Base-by-base conservation (phyloP, 495 filamentous ascomycete species). In the Penicillium paxilli region DNA sequence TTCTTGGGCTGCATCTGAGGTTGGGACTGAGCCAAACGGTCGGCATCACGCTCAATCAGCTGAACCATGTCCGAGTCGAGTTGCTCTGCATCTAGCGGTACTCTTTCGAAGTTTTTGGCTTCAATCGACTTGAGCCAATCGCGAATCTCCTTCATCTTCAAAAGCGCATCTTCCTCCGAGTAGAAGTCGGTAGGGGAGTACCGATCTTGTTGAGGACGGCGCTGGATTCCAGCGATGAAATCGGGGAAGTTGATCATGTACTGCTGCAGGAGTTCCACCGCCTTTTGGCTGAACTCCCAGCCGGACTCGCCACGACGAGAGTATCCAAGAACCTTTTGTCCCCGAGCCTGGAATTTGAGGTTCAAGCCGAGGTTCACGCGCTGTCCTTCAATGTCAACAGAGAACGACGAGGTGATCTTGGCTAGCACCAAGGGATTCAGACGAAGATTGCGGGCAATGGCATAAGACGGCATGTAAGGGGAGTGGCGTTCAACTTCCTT, bases 221-320 rank as follows among this genome's bases (percentile, higher is more conserved):
- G 78, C 63, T 90, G 85, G 52, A 99, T 88, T 2, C 84, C 88
- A 10, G 88, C 88, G 63, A 98, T 91, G 70, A 99, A 97, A 33
- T 96, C 90, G 0, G 95, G 95, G 70, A 99, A 99, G 24, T 80
- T 87, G 47, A 84, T 84, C 88, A 97, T 97, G 70, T 98, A 99
- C 48, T 92, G 81, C 42, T 80, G 76, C 6, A 99, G 78, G 52
- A 99, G 72, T 5, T 83, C 77, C 41, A 96, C 77, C 8, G 95
- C 91, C 60, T 92, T 91, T 49, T 82, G 78, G 62, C 91, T 96
- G 64, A 94, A 98, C 70, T 98, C 95, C 95, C 95, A 99, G 8
- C 95, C 95, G 12, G 80, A 86, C 11, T 83, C 78, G 16, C 84
- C 84, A 44, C 89, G 89, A 54, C 91, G 90, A 16, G 93, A 96